Conservation (phyloP, 257 asterid species). For the Paraleonurus japonicus region DNA sequence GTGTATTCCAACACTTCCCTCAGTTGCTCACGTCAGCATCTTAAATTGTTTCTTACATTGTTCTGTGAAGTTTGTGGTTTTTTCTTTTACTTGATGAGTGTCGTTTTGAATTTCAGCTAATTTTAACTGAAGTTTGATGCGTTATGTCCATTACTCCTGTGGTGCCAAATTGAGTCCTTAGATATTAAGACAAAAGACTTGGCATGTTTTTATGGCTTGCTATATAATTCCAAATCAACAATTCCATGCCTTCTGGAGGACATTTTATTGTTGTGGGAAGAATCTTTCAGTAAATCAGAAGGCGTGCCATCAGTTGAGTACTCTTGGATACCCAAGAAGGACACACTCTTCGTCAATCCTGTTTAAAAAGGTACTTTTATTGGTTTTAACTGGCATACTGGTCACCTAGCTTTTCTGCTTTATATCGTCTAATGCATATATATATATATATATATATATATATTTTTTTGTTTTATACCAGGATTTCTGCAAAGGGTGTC, state of each 20-base stretch:
- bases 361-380: conserved; percentile 38
- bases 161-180: not conserved
- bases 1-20: not conserved
- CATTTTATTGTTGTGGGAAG: conserved; percentile 39
- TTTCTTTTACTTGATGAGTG: not conserved
- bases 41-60: not conserved
- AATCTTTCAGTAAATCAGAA: conserved; percentile 28
- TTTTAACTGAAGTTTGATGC: conserved; percentile 24
- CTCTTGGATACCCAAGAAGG: conserved; percentile 28
- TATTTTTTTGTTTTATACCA: conserved; percentile 25
- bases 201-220: conserved; percentile 56
- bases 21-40: not conserved
- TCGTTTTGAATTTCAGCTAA: conserved; percentile 6
- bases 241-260: conserved; percentile 45
- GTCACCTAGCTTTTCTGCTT: not conserved
- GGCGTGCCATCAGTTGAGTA: conserved; percentile 17
- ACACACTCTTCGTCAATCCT: conserved; percentile 29
- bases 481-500: conserved; percentile 39
- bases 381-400: not conserved
- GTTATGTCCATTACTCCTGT: not conserved
- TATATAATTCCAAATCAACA: conserved; percentile 39
- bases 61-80: not conserved
- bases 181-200: conserved; percentile 12
- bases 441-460: not conserved
- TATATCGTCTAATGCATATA: not conserved